Percentiles rank a stretch among this genome's conserved stretches.
Evolutionary conservation across 139 green algal species (phyloP).

Genomic region (Closterium sp.): DNA sequence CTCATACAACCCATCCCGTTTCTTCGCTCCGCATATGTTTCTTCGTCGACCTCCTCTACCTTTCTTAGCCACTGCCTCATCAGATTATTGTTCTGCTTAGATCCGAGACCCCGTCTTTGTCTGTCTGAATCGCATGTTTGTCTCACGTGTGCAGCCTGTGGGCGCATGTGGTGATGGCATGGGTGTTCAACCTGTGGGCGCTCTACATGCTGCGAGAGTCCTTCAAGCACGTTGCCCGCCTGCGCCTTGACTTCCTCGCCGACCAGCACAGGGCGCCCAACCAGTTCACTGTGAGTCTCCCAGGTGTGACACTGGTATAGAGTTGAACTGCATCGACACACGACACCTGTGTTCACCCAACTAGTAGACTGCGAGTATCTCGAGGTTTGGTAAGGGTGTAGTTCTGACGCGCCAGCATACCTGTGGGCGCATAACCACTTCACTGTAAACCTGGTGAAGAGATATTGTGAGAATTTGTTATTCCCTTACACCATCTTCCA

Average conservation of each 20-base stretch:
- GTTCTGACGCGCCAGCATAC: too few species aligned
- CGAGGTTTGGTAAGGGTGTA: too few species aligned
- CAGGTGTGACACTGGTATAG: not conserved
- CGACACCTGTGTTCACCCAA: not conserved
- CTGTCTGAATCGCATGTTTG: not conserved
- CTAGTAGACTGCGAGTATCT: too few species aligned
- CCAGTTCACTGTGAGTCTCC: conserved; percentile 39
- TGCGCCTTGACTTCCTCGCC: conserved; percentile 42
- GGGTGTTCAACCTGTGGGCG: conserved; percentile 32
- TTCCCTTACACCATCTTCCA: too few species aligned
- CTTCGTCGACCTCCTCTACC: too few species aligned
- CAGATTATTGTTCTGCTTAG: too few species aligned
- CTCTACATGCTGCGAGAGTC: conserved; percentile 24
- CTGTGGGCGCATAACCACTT: too few species aligned
- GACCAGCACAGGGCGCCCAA: conserved; percentile 23
- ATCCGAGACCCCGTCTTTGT: not conserved
- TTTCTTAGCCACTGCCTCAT: too few species aligned
- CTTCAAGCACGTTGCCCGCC: conserved; percentile 8
- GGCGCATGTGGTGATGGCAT: conserved; percentile 35
- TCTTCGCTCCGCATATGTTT: too few species aligned
- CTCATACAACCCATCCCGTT: too few species aligned
- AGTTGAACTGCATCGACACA: not conserved
- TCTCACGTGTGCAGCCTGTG: conserved; percentile 15
- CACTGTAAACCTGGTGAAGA: too few species aligned
- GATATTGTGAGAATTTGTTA: too few species aligned